Evolutionary conservation across 148 eudicot genomes (phyloP), one percentile per base, ranked within the genome.

Genomic region (Camellia sinensis): DNA sequence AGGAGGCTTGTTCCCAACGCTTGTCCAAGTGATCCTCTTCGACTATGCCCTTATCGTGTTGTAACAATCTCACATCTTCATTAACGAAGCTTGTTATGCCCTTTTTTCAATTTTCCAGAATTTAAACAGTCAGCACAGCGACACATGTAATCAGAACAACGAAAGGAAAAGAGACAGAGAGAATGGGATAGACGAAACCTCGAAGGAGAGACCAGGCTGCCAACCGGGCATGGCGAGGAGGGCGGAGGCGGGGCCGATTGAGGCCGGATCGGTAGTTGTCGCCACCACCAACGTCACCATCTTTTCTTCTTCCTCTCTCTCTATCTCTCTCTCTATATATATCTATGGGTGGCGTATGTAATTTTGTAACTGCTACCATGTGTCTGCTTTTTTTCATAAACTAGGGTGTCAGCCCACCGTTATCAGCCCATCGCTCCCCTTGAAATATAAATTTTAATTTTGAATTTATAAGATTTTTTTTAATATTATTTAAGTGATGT

Each of bases 261-360:
- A 91, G 22, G 91, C 92, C n/a, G 92, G 89, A 77, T 91, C 94
- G 48, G 50, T 78, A 7, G 94, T 89, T n/a, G 94, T 91, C 5
- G 94, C 89, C 46, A 91, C 92, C 63, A 91, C 86, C 22, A 91
- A 78, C 44, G 89, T 86, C 85, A 89, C 92, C 94, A 89, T 86
- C 52, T 77, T 65, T 13, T 19, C 53, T 50, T 52, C 56, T 52
- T 11, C 11, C 56, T 0, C 56, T 52, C 56, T 52, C 56, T 52
- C 56, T 52, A 2, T 52, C 56, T 52, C 56, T 52, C 56, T 52
- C 56, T 52, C 56, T 52, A 29, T 29, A 29, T 29, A 29, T 29
- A 29, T 29, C 37, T 29, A 29, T 29, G 1, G 37, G 37, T 29
- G 37, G 37, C 37, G 37, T 29, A 29, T 29, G 37, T 29, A 29